Conservation (phyloP, 805 yeast genomes). For the Kodamaea laetipori region DNA sequence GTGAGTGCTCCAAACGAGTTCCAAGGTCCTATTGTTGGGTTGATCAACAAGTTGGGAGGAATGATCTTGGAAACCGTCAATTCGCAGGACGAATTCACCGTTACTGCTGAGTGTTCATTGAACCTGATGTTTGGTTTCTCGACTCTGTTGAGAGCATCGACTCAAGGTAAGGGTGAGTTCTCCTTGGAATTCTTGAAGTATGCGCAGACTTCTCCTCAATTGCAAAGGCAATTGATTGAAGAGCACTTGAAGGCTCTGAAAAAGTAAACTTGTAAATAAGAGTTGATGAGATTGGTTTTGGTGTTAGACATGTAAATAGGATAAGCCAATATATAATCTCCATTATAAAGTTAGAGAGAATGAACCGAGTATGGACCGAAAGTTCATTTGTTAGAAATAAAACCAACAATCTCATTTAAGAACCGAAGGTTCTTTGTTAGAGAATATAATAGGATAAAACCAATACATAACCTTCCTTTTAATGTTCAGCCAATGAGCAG, state of each 20-base stretch:
- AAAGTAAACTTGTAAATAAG: slow-evolving; percentile 14
- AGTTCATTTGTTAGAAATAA: no score
- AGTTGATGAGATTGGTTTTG: not conserved
- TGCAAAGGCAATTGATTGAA: slow-evolving; percentile 87
- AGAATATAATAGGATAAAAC: no score
- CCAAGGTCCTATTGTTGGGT: slow-evolving; percentile 90
- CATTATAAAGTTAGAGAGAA: no score
- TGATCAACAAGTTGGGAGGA: slow-evolving; percentile 89
- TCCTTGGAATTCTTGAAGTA: slow-evolving; percentile 92
- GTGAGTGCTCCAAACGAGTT: slow-evolving; percentile 95
- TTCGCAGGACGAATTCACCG: slow-evolving; percentile 90
- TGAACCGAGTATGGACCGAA: no score
- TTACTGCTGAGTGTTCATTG: slow-evolving; percentile 94
- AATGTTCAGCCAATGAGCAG: no score
- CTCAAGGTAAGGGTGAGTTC: slow-evolving; percentile 99
- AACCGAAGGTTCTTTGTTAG: no score
- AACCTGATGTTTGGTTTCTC: slow-evolving; percentile 97
- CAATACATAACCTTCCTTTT: no score
- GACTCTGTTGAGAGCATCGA: slow-evolving; percentile 89
- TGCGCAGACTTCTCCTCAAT: slow-evolving; percentile 85
- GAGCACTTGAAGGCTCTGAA: slow-evolving; percentile 53
- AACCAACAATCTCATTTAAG: no score
- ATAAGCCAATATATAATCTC: no score
- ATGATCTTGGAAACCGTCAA: slow-evolving; percentile 92
- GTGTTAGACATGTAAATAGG: slow-evolving; percentile 16